A percentile compares a stretch with the other conserved stretches of the same genome.
These are phyloP conservation scores for Bodo saltans DNA, from an alignment of 78 protist genomes.

Conservation along the genomic window DNA sequence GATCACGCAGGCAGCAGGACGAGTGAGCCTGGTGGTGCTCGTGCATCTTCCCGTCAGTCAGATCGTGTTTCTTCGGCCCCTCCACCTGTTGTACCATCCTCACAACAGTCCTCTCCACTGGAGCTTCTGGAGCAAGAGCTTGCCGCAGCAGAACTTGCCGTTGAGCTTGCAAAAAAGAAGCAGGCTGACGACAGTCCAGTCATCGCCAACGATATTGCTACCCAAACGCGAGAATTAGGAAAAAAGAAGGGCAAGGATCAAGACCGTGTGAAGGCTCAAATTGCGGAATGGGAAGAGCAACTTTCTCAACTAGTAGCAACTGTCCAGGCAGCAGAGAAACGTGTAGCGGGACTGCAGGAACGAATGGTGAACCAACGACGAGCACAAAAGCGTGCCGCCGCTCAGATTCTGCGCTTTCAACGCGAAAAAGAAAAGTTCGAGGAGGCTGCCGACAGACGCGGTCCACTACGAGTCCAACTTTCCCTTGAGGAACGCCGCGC, in stretches of 20 bases:
- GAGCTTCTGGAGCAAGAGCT: no score
- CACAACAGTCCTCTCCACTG: no score
- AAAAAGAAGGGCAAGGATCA: neutral
- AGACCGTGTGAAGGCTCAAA: neutral
- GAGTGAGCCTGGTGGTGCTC: no score
- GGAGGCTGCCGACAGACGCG: neutral
- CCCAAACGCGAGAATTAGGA: neutral
- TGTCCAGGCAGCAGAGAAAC: neutral
- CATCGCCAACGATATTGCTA: neutral
- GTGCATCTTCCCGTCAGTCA: neutral
- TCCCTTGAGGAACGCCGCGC: neutral
- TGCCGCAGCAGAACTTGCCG: no score
- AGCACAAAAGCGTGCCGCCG: neutral
- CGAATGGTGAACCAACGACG: neutral
- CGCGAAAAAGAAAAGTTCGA: neutral
- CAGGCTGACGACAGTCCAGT: neutral
- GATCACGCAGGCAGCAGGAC: no score
- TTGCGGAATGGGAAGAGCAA: neutral
- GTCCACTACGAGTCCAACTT: neutral
- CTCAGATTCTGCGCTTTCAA: neutral
- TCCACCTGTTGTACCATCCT: no score
- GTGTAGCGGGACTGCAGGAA: neutral
- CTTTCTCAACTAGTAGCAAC: neutral
- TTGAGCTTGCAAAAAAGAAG: neutral
- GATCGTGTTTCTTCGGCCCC: no score